Conservation (phyloP, 2,329 filamentous ascomycete genomes). For the Penicillium frequentans region DNA sequence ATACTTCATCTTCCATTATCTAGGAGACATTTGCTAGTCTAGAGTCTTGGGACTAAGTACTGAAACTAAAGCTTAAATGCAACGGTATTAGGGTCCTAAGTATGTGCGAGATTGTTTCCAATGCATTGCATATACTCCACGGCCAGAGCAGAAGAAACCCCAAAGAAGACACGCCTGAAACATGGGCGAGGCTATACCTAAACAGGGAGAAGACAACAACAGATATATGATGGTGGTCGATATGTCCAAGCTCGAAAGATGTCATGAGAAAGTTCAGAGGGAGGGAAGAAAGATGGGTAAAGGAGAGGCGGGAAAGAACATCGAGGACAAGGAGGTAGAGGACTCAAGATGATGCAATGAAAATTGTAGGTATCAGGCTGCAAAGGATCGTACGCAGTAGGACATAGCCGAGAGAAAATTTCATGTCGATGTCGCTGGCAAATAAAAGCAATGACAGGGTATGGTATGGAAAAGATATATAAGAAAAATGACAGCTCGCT, state of each 20-base stretch:
- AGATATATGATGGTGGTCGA: constrained; percentile 14
- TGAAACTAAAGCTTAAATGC: not conserved
- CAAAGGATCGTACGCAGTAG: constrained; percentile 23
- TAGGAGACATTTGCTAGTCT: not conserved
- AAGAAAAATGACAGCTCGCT: not conserved
- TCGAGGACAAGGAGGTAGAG: constrained; percentile 11
- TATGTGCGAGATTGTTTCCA: constrained; percentile 11
- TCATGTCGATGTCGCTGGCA: constrained; percentile 10
- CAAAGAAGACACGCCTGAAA: not conserved
- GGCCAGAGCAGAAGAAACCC: not conserved
- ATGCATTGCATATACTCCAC: constrained; percentile 16
- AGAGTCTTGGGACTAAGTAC: not conserved
- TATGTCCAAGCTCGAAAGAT: constrained; percentile 22
- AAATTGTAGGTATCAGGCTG: constrained; percentile 16
- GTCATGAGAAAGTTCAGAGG: constrained; percentile 4
- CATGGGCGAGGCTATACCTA: constrained; percentile 7
- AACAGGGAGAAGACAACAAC: constrained; percentile 6
- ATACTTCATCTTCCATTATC: not conserved
- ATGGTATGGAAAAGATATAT: constrained; percentile 19
- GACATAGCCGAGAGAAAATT: constrained; percentile 11
- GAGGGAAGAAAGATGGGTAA: constrained; percentile 6
- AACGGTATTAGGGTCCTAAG: constrained; percentile 18
- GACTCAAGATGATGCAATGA: constrained; percentile 12
- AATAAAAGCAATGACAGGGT: constrained; percentile 19
- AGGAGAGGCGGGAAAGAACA: not conserved